phyloP scores from a whole-genome alignment of 257 asterid genomes.

The Phtheirospermum japonicum region DNA sequence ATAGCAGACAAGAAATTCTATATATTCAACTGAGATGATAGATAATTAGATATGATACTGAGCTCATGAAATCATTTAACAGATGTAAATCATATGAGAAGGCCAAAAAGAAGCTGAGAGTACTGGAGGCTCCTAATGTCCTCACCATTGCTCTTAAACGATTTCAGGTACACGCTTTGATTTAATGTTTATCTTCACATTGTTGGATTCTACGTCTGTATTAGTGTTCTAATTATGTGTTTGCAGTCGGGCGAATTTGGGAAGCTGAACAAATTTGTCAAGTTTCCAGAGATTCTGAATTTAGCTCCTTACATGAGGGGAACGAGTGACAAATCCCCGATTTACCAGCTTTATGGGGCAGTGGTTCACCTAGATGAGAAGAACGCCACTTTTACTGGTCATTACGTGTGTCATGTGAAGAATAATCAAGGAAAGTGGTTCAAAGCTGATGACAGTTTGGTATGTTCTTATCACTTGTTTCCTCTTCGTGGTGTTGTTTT shows the following conservation, averaged over 20 bases:
- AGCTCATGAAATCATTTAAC: conserved; percentile 16
- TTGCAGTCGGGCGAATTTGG: conserved; percentile 71
- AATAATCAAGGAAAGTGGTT: conserved; percentile 70
- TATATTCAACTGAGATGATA: conserved; percentile 16
- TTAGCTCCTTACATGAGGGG: conserved; percentile 81
- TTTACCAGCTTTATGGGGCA: conserved; percentile 78
- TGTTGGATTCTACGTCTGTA: background rate
- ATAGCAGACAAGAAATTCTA: background rate
- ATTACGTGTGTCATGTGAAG: conserved; percentile 72
- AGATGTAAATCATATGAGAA: conserved; percentile 79
- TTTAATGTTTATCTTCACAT: background rate
- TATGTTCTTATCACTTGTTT: conserved; percentile 32
- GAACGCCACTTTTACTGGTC: conserved; percentile 82
- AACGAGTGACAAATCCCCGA: conserved; percentile 76
- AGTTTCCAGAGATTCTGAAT: conserved; percentile 68
- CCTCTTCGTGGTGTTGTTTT: conserved; percentile 12
- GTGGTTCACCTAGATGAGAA: conserved; percentile 70
- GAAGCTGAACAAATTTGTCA: conserved; percentile 68
- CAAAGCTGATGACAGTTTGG: conserved; percentile 68
- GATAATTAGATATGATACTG: background rate
- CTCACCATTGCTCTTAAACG: conserved; percentile 80
- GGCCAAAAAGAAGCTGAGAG: conserved; percentile 80
- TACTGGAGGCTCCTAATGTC: conserved; percentile 81
- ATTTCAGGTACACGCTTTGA: conserved; percentile 58
- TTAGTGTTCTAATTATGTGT: conserved; percentile 3